Evolutionary conservation across 2,329 filamentous ascomycete species (phyloP), one percentile per base, ranked within the genome.

Genomic region (Cladorrhinum sp.): DNA sequence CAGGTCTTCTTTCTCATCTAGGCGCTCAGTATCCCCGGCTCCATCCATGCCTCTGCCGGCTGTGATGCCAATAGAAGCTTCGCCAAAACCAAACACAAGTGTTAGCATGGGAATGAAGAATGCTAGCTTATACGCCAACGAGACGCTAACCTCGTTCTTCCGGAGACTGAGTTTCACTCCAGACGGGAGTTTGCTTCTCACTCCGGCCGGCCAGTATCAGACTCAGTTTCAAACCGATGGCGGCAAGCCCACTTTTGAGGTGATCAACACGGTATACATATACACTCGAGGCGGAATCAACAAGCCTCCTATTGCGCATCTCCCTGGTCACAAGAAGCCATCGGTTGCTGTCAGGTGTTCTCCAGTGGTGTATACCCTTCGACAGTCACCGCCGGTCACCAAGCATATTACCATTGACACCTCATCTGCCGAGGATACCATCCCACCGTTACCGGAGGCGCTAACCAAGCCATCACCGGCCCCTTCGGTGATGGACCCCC

Each of bases 231-330:
- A 86, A 53, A 66, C 73, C 1, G 79, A 87, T 21, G 84, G 84
- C 54, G 90, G 92, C 1, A 96, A 93, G 73, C 82, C 86, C 0
- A 83, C 83, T 0, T 94, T 95, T 68, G 94, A 99, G 67, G 84
- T 97, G 56, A 92, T 90, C 69, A 99, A 99, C 72, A 99, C 95
- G 0, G 96, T 99, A 21, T 99, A 99, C 75, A 95, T 99, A 58
- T 99, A 99, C 75, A 97, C 94, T 0, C 84, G 95, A 68, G 95
- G 93, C 28, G 95, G 95, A 23, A 92, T 99, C 71, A 98, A 97
- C 77, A 97, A 96, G 73, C 92, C 95, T 1, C 95, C 95, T 2
- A 90, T 98, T 60, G 92, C 94, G 6, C 95, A 98, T 75, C 82
- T 99, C 6, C 95, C 95, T 0, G 95, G 95, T 1, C 94, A 98